These are phyloP conservation scores for Filobasidium floriforme DNA, from an alignment of 768 basidiomycete species.

Conservation along the genomic window DNA sequence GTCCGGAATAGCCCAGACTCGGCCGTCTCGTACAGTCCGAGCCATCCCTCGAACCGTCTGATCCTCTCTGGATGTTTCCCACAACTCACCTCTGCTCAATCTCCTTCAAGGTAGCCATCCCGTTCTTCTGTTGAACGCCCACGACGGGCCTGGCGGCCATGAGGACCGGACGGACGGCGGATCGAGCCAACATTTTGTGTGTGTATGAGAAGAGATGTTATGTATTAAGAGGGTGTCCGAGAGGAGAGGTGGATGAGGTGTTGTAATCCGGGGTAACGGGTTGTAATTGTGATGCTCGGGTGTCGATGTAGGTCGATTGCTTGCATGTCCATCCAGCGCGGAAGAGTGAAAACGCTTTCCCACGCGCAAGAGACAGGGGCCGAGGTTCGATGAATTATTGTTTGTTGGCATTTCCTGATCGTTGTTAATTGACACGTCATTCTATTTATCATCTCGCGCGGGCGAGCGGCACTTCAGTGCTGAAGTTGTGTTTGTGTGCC, in stretches of 20 bases:
- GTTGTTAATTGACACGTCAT: conserved; percentile 3
- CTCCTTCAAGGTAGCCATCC: conserved; percentile 87
- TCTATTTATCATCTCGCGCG: no score
- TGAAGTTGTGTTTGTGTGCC: no score
- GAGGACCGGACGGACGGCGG: conserved; percentile 10
- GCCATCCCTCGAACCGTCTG: not conserved
- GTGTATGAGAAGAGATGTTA: not conserved
- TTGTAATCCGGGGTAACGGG: no score
- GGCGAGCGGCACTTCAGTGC: no score
- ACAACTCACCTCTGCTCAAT: conserved; percentile 67
- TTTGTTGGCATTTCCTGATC: no score
- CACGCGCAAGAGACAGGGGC: not conserved
- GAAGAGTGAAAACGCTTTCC: not conserved
- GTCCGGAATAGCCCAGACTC: no score
- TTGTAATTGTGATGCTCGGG: no score
- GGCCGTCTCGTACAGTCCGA: no score
- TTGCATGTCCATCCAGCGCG: no score
- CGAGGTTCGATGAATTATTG: not conserved
- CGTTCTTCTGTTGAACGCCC: conserved; percentile 26
- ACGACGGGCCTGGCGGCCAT: conserved; percentile 7
- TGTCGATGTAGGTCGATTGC: no score
- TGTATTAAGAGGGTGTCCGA: not conserved
- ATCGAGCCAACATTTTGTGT: conserved; percentile 8
- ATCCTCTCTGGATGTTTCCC: not conserved
- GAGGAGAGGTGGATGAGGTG: not conserved